Percentiles rank a stretch among this genome's conserved stretches.
Evolutionary conservation across 768 basidiomycete species (phyloP).

Genomic region (Jaapia argillacea): DNA sequence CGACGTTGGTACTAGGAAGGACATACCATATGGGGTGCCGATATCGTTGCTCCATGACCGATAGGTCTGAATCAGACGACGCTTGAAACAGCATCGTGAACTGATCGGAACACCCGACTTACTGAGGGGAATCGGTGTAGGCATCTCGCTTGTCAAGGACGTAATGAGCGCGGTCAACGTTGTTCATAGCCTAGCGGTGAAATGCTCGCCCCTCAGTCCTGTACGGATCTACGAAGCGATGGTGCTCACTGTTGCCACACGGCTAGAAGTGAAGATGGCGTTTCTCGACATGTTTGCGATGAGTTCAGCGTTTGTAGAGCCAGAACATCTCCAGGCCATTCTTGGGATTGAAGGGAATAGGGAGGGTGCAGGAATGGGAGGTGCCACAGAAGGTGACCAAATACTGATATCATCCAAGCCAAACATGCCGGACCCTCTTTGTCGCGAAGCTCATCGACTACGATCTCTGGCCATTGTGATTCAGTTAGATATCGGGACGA

Average conservation of each 20-base stretch:
- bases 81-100: not conserved
- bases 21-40: conserved; percentile 89
- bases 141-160: conserved; percentile 25
- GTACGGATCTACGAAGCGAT: not conserved
- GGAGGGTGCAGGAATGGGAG: too few species aligned
- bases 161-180: conserved; percentile 38
- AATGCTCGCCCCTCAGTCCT: not conserved
- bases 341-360: not conserved
- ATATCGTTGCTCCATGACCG: conserved; percentile 85
- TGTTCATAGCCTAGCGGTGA: conserved; percentile 29
- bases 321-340: conserved; percentile 83
- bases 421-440: too few species aligned
- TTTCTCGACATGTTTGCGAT: conserved; percentile 51
- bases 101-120: not conserved
- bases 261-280: conserved; percentile 46
- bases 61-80: conserved; percentile 53
- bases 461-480: too few species aligned
- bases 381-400: too few species aligned
- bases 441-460: too few species aligned
- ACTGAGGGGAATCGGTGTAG: conserved; percentile 32
- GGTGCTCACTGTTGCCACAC: conserved; percentile 41
- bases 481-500: too few species aligned
- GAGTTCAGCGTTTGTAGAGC: conserved; percentile 61
- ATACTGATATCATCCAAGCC: too few species aligned
- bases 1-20: not conserved